Conservation (phyloP, 176 grass and related monocot genomes). For the Hsuehochloa calcarea region DNA sequence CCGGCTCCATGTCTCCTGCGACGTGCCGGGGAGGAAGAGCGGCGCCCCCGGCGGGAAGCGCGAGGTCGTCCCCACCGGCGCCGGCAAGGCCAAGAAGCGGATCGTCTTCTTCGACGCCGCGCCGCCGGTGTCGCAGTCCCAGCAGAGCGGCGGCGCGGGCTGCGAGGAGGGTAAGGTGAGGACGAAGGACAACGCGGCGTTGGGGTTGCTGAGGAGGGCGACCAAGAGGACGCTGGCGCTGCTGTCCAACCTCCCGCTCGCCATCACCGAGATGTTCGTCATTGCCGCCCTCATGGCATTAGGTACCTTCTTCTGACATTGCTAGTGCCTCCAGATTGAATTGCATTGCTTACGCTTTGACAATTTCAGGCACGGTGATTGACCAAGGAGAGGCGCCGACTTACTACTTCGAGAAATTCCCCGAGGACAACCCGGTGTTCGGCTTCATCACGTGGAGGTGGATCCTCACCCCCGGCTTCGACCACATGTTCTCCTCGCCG, state of each 20-base stretch:
- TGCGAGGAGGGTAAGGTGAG: background rate
- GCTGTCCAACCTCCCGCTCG: conserved; percentile 84
- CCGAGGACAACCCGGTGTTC: conserved; percentile 75
- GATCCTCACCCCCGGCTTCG: conserved; percentile 86
- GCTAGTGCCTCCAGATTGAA: background rate
- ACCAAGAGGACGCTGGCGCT: conserved; percentile 54
- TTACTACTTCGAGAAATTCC: conserved; percentile 79
- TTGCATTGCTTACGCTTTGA: background rate
- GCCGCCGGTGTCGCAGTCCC: conserved; percentile 43
- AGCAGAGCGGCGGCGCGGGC: background rate
- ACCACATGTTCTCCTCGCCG: conserved; percentile 98
- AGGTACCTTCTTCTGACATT: conserved; percentile 28
- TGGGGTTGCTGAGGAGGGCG: conserved; percentile 44
- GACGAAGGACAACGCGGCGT: background rate
- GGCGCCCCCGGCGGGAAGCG: conserved; percentile 12
- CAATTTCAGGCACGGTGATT: conserved; percentile 64
- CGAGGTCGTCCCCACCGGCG: conserved; percentile 17
- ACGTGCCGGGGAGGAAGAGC: conserved; percentile 8
- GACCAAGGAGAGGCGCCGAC: conserved; percentile 82
- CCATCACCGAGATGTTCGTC: conserved; percentile 78
- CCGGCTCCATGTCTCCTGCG: conserved; percentile 39
- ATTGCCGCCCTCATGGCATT: conserved; percentile 84
- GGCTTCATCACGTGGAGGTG: conserved; percentile 91
- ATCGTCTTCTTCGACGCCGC: conserved; percentile 78
- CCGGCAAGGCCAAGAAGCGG: conserved; percentile 61